Percentiles rank a stretch among this genome's conserved stretches.
Conservation (phyloP, 2,329 filamentous ascomycete genomes). For the Fusarium sp. region DNA sequence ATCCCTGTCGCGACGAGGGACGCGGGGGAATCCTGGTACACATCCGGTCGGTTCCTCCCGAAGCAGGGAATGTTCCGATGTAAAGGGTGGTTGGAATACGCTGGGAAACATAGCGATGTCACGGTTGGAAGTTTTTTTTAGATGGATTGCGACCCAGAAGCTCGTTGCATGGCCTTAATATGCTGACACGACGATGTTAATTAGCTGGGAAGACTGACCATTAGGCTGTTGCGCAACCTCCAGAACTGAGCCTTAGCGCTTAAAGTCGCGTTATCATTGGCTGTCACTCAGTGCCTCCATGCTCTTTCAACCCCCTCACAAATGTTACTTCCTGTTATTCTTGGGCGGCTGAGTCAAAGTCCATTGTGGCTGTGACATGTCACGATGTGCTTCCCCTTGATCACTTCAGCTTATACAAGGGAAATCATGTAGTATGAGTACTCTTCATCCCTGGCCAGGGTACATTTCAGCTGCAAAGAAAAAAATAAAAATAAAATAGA, state of each 20-base stretch:
- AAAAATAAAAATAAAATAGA: no score
- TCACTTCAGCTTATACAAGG: no score
- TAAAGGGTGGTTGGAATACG: background rate
- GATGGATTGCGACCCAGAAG: fast-evolving
- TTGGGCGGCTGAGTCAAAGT: no score
- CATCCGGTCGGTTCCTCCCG: background rate
- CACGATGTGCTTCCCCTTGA: no score
- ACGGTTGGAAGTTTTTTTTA: fast-evolving
- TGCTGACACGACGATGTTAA: background rate
- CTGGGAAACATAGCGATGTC: background rate
- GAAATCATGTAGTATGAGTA: no score
- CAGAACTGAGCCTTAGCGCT: background rate
- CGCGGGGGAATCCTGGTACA: background rate
- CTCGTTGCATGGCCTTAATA: background rate
- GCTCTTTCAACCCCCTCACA: background rate
- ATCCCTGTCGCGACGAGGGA: background rate
- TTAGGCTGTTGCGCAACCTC: no score
- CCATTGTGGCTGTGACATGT: no score
- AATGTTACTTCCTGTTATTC: no score
- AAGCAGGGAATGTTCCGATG: background rate
- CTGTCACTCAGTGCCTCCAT: background rate
- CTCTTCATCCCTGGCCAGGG: no score
- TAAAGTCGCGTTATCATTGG: background rate
- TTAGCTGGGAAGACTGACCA: background rate
- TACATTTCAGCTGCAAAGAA: no score